Evolutionary conservation across 176 grass and related monocot genomes (phyloP), one percentile per base, ranked within the genome.

Genomic region (Carex scoparia): DNA sequence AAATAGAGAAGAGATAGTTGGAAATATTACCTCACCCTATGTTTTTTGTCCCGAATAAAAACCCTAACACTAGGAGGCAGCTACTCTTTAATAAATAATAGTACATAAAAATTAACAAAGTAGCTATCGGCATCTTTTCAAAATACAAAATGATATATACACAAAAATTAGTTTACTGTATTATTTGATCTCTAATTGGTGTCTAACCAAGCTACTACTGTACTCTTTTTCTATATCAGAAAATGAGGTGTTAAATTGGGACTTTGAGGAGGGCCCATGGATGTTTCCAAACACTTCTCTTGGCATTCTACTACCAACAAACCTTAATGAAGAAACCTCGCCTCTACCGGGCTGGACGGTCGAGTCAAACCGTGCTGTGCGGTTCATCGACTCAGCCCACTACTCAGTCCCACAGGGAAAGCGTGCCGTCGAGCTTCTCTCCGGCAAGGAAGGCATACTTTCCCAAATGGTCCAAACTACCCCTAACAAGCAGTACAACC

Each of bases 201-300:
- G 18, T 33, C 11, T 57, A 56, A 78, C 28, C 12, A 28, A 78
- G 0, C 23, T 18, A 57, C 10, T 37, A 35, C 15, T 35, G 13
- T 56, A 16, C 27, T 57, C 1, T 32, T 44, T 72, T 81, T 35
- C 57, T 51, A 38, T 32, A 7, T 84, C 91, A 98, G 97, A 94
- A 85, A 96, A 91, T 51, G 92, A 88, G 71, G 97, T 92, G 53
- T 57, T 91, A 48, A 99, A 99, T 64, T 91, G 97, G 11, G 93
- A 99, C 87, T 99, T 99, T 16, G 97, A 99, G 81, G 97, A 99
- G 73, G 97, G 97, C 38, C 97, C 97, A 11, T 99, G 97, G 97
- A 87, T 99, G 93, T 99, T 96, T 66, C 85, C 75, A 1, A 99
- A 99, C 90, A 94, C 91, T 4, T 94, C 88, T 78, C 94, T 99